Base-by-base conservation (phyloP, 176 grass and related monocot genomes). In the Eleusine coracana region DNA sequence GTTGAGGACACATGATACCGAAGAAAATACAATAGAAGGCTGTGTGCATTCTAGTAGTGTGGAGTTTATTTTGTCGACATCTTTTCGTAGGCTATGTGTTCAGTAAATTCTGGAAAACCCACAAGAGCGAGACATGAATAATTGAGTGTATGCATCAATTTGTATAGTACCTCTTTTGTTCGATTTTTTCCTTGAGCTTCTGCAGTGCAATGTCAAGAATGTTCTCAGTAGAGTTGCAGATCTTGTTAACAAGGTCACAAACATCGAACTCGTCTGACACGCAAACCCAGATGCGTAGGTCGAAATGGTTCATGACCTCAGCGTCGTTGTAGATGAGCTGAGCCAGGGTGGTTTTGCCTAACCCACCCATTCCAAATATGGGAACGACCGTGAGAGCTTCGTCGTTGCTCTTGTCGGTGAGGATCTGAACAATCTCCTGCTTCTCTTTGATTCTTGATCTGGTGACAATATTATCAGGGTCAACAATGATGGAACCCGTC, bases 291-390 rank as follows among this genome's bases (percentile, higher is more conserved):
- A 59, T 50, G 13, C 3, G 21, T 23, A 51, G 20, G 16, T 75
- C 31, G 42, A 84, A 87, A 31, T 87, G 20, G 36, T 73, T 25
- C 13, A 63, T 68, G 11, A 91, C 51, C 6, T 77, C 18, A 17
- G 56, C 18, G n/a, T 91, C 84, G 1, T 81, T 80, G 50, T 76
- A 91, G 17, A 84, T 62, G 38, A 91, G 10, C 25, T 84, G 80
- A 45, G 80, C 84, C 9, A 84, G 4, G 34, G 84, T 84, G 0
- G 80, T 91, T 41, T 87, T 91, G 2, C 89, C 89, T 10, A 87
- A 11, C 10, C 75, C 80, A 41, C 75, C 84, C 80, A 84, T 87
- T 13, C 75, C 88, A 16, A 87, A 74, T 12, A 84, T 31, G 0
- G 84, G 84, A 56, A 91, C 12, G 11, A 87, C 70, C 6, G 20